phyloP scores from a whole-genome alignment of 2,329 filamentous ascomycete genomes.

The Leptosphaerulina australis region DNA sequence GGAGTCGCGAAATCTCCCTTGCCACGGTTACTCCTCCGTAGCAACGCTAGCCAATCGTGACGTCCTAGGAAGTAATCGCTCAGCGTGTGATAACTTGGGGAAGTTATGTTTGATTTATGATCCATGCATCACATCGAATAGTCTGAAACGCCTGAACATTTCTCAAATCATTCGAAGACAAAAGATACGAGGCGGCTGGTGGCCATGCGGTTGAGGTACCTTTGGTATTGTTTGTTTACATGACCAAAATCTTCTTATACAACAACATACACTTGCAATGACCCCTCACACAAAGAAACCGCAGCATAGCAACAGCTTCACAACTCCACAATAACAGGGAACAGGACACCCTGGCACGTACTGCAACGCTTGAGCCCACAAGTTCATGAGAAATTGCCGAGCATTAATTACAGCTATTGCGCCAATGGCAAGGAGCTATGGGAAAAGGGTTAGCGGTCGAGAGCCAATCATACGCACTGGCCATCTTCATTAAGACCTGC shows the following conservation, averaged over 20 bases:
- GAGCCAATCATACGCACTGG: constrained; percentile 10
- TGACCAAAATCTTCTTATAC: constrained; percentile 1
- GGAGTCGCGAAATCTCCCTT: constrained; percentile 9
- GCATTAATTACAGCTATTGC: constrained; percentile 12
- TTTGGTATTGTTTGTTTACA: constrained; percentile 12
- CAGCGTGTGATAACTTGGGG: constrained; percentile 7
- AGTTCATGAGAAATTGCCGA: constrained; percentile 16
- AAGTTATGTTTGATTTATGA: constrained; percentile 12
- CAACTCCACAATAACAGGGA: not conserved
- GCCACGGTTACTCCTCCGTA: constrained; percentile 2
- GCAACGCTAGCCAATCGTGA: constrained; percentile 15
- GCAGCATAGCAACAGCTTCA: not conserved
- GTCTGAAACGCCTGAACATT: constrained; percentile 8
- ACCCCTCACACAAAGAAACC: constrained; percentile 6
- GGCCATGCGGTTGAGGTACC: not conserved
- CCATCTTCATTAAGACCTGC: constrained; percentile 8
- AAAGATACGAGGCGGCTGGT: not conserved
- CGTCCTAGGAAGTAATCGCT: constrained; percentile 14
- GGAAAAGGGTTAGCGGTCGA: too few species aligned
- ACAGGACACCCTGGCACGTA: constrained; percentile 18
- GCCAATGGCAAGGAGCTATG: constrained; percentile 8
- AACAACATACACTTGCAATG: constrained; percentile 1
- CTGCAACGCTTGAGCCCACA: constrained; percentile 20
- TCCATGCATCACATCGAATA: constrained; percentile 17
- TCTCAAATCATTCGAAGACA: constrained; percentile 2